These are phyloP conservation scores for Tulasnella sp. DNA, from an alignment of 768 basidiomycete genomes.

Conservation along the genomic window DNA sequence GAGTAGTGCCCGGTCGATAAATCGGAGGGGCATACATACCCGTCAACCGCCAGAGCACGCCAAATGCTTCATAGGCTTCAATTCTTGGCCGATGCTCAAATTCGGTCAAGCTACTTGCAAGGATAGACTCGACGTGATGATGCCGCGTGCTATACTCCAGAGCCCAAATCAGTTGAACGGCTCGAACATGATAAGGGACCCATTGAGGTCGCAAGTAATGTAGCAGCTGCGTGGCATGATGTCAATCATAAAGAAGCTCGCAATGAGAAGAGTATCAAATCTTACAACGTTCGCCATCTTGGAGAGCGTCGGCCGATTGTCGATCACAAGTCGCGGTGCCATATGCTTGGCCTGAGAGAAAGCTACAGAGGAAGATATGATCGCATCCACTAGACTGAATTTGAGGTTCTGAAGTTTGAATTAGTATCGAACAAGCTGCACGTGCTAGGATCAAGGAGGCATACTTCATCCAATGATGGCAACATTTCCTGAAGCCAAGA, in stretches of 20 bases:
- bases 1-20: background rate
- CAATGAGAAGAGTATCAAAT: background rate
- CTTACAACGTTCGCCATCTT: constrained; percentile 48
- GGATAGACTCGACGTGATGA: constrained; percentile 65
- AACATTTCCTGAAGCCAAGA: constrained; percentile 54
- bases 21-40: constrained; percentile 37
- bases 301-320: constrained; percentile 44
- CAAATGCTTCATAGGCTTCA: constrained; percentile 76
- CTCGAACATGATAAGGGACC: constrained; percentile 67
- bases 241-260: too few species aligned
- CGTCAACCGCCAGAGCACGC: constrained; percentile 81
- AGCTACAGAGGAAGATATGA: constrained; percentile 44
- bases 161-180: constrained; percentile 74
- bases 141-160: constrained; percentile 46
- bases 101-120: constrained; percentile 62
- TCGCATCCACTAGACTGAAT: constrained; percentile 61
- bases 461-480: constrained; percentile 44
- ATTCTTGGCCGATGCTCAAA: constrained; percentile 37
- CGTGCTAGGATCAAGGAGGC: background rate
- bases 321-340: constrained; percentile 42
- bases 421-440: too few species aligned
- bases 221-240: too few species aligned
- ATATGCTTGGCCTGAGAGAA: constrained; percentile 44
- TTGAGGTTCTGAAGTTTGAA: constrained; percentile 37
- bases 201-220: constrained; percentile 44